Evolutionary conservation across 306 rosid species (phyloP).

Genomic region (Lathyrus oleraceus): DNA sequence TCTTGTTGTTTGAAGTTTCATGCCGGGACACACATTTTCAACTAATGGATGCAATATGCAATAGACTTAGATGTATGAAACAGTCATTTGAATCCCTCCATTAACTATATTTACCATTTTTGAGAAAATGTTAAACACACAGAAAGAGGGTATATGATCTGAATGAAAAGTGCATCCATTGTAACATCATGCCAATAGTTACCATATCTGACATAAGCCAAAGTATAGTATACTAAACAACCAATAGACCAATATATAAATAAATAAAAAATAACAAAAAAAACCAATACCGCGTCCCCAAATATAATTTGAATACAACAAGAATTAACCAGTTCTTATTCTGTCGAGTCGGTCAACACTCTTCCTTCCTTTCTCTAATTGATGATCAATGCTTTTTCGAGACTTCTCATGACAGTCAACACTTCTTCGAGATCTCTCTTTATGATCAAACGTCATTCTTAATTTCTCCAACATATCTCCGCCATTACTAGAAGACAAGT

Average conservation of each 20-base stretch:
- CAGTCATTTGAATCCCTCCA: neutral
- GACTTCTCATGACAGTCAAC: slow-evolving; percentile 92
- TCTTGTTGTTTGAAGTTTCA: slow-evolving; percentile 4
- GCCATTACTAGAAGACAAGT: slow-evolving; percentile 46
- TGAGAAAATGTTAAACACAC: neutral
- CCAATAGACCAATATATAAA: neutral
- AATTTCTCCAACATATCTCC: slow-evolving; percentile 74
- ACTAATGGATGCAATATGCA: slow-evolving; percentile 13
- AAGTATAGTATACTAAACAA: neutral
- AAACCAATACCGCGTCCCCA: slow-evolving; percentile 44
- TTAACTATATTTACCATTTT: slow-evolving; percentile 8
- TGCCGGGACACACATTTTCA: neutral
- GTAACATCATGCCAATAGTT: slow-evolving; percentile 3
- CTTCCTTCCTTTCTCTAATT: slow-evolving; percentile 78
- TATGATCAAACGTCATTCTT: slow-evolving; percentile 66
- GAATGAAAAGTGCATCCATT: slow-evolving; percentile 12
- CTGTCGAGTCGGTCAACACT: slow-evolving; percentile 88
- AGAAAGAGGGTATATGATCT: slow-evolving; percentile 11
- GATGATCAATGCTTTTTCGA: slow-evolving; percentile 76
- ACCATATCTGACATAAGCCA: neutral
- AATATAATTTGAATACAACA: slow-evolving; percentile 46
- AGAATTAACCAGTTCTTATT: slow-evolving; percentile 60
- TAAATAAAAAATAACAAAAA: neutral
- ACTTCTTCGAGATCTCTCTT: slow-evolving; percentile 83
- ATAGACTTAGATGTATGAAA: no score